Percentiles rank a stretch among this genome's conserved stretches.
Evolutionary conservation across 768 basidiomycete species (phyloP).

Genomic region (Baorangia bicolor): DNA sequence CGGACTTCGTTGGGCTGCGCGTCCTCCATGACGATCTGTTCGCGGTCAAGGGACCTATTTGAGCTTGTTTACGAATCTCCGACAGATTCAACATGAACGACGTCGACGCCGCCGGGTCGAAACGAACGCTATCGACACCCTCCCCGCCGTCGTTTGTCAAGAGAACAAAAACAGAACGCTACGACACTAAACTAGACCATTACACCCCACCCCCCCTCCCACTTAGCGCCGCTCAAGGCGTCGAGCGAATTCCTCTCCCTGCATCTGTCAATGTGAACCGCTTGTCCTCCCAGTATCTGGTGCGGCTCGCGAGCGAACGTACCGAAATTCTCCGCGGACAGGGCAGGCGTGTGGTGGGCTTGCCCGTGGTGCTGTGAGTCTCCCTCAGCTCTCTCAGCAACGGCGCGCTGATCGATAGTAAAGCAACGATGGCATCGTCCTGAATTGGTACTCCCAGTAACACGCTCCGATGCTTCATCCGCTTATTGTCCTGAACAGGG

Average conservation of each 20-base stretch:
- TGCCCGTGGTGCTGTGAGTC: constrained; percentile 29
- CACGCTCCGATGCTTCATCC: background rate
- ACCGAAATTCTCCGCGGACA: constrained; percentile 17
- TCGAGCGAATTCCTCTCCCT: constrained; percentile 27
- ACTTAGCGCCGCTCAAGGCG: constrained; percentile 22
- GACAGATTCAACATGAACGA: constrained; percentile 15
- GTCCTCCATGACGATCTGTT: constrained; percentile 34
- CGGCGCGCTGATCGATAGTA: constrained; percentile 5
- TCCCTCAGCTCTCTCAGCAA: background rate
- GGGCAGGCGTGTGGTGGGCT: constrained; percentile 23
- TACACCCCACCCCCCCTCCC: constrained; percentile 18
- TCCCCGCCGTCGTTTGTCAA: constrained; percentile 12
- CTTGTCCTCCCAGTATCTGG: constrained; percentile 11
- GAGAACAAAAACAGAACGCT: constrained; percentile 21
- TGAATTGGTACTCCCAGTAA: constrained; percentile 27
- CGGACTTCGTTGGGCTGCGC: constrained; percentile 40
- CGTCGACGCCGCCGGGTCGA: constrained; percentile 5
- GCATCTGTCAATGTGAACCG: constrained; percentile 7
- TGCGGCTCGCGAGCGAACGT: constrained; percentile 19
- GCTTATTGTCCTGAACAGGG: constrained; percentile 18
- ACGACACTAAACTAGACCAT: background rate
- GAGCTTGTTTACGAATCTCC: constrained; percentile 22
- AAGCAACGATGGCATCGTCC: constrained; percentile 29
- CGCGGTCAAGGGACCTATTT: constrained; percentile 10
- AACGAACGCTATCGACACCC: constrained; percentile 12